Evolutionary conservation across 768 basidiomycete genomes (phyloP).

Genomic region (Leccinellum rugosiceps): DNA sequence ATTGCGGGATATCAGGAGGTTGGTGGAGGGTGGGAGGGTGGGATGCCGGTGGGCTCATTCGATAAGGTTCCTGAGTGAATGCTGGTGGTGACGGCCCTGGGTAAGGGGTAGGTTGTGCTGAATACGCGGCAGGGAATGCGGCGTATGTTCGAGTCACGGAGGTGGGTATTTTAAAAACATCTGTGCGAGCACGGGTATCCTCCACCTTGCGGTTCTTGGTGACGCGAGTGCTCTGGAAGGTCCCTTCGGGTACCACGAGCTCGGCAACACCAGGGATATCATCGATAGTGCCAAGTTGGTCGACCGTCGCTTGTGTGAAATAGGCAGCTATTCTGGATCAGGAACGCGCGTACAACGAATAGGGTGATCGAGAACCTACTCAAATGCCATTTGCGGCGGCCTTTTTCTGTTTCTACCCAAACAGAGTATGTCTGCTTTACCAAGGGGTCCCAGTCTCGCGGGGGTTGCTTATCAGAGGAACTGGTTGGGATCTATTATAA

Average conservation of each 20-base stretch:
- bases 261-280: slow-evolving; percentile 57
- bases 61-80: slow-evolving; percentile 25
- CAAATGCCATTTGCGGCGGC: slow-evolving; percentile 77
- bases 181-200: slow-evolving; percentile 31
- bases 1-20: slow-evolving; percentile 26
- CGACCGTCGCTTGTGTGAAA: slow-evolving; percentile 74
- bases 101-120: slow-evolving; percentile 25
- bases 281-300: slow-evolving; percentile 68
- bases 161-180: slow-evolving; percentile 32
- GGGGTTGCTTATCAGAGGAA: slow-evolving; percentile 47
- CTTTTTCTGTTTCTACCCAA: slow-evolving; percentile 62
- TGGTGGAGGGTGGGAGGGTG: slow-evolving; percentile 20
- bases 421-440: slow-evolving; percentile 87
- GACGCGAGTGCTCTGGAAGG: slow-evolving; percentile 67
- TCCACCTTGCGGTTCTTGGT: slow-evolving; percentile 48
- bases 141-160: slow-evolving; percentile 39
- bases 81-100: slow-evolving; percentile 19
- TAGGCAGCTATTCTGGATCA: slow-evolving; percentile 63
- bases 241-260: slow-evolving; percentile 60
- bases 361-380: slow-evolving; percentile 45
- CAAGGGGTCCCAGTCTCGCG: slow-evolving; percentile 62
- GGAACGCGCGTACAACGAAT: slow-evolving; percentile 9
- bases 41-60: slow-evolving; percentile 20
- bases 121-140: slow-evolving; percentile 37
- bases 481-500: slow-evolving; percentile 23